phyloP scores from a whole-genome alignment of 2,329 filamentous ascomycete genomes.

The Hymenoscyphus albidus region DNA sequence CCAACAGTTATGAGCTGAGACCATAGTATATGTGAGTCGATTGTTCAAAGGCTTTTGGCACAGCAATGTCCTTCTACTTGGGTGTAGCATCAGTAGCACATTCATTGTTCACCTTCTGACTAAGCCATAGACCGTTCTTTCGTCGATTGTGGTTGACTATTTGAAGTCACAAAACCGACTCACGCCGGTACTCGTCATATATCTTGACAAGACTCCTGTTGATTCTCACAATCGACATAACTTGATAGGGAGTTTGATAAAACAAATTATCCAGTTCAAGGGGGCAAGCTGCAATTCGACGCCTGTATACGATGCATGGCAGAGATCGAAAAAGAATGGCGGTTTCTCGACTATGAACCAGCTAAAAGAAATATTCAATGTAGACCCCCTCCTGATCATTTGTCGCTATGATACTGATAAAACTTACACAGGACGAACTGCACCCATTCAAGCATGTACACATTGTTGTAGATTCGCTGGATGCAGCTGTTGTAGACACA shows the following conservation, averaged over 20 bases:
- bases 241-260: constrained; percentile 33
- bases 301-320: constrained; percentile 12
- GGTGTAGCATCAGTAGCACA: background rate
- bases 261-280: constrained; percentile 32
- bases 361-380: constrained; percentile 9
- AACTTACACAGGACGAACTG: constrained; percentile 10
- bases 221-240: constrained; percentile 13
- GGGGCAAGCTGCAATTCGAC: constrained; percentile 3
- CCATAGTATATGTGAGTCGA: too few relatives aligned
- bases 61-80: too few relatives aligned
- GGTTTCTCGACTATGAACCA: constrained; percentile 2
- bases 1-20: too few relatives aligned
- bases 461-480: constrained; percentile 22
- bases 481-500: constrained; percentile 16
- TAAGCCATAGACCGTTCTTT: constrained; percentile 16
- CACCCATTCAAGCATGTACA: constrained; percentile 20
- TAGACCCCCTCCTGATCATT: background rate
- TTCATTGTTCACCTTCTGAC: background rate
- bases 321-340: constrained; percentile 11
- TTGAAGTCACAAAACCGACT: background rate
- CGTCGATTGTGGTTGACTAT: constrained; percentile 16
- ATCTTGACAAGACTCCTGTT: constrained; percentile 16
- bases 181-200: constrained; percentile 18
- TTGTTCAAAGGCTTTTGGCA: too few relatives aligned
- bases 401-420: background rate